These are phyloP conservation scores for Brettanomyces nanus DNA, from an alignment of 805 yeast genomes.

Conservation along the genomic window DNA sequence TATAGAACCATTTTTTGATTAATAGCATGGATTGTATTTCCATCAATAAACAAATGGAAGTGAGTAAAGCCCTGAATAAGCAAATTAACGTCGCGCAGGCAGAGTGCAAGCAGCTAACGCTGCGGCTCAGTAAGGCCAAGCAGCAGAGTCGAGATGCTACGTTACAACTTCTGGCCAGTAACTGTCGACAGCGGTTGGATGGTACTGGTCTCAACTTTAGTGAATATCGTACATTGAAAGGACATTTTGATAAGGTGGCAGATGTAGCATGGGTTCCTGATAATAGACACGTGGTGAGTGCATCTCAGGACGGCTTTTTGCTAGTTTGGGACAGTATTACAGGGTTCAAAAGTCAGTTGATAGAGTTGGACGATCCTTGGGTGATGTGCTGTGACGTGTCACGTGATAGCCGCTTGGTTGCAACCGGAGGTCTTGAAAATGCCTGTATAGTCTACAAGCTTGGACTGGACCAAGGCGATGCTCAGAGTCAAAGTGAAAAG, in stretches of 20 bases:
- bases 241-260: constrained; percentile 69
- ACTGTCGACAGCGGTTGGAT: constrained; percentile 12
- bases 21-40: not conserved
- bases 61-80: constrained; percentile 14
- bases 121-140: constrained; percentile 22
- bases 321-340: constrained; percentile 75
- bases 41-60: constrained; percentile 16
- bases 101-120: constrained; percentile 18
- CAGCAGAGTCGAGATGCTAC: constrained; percentile 22
- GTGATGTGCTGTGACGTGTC: constrained; percentile 68
- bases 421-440: constrained; percentile 80
- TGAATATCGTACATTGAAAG: constrained; percentile 33
- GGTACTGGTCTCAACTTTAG: constrained; percentile 9
- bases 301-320: constrained; percentile 82
- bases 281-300: constrained; percentile 54
- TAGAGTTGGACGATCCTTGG: constrained; percentile 71
- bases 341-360: constrained; percentile 62
- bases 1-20: too few species aligned
- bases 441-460: constrained; percentile 61
- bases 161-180: constrained; percentile 17
- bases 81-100: constrained; percentile 18
- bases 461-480: constrained; percentile 7
- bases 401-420: constrained; percentile 57
- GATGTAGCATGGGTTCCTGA: constrained; percentile 64
- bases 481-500: constrained; percentile 7